Conservation (phyloP, 2,329 filamentous ascomycete genomes). For the Colletotrichum agaves region DNA sequence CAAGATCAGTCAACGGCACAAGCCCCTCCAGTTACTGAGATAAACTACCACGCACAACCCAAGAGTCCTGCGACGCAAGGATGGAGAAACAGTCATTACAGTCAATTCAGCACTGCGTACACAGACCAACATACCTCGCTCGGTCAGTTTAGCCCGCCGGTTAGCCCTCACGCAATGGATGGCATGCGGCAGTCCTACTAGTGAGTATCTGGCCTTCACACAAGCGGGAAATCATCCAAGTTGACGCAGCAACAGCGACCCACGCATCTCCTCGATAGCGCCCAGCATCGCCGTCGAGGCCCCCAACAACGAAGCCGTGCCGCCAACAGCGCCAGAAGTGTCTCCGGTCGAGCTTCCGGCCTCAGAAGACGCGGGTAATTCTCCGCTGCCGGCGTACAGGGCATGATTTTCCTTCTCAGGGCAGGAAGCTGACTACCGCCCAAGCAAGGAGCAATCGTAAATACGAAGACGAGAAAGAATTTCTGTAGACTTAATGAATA, state of each 20-base stretch:
- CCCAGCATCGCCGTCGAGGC: constrained; percentile 29
- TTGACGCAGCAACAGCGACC: neutral
- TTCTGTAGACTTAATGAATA: neutral
- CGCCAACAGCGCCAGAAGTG: constrained; percentile 26
- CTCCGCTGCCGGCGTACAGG: constrained; percentile 49
- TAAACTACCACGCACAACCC: constrained; percentile 29
- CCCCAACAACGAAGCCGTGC: constrained; percentile 27
- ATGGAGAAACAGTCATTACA: constrained; percentile 41
- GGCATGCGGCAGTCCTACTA: constrained; percentile 39
- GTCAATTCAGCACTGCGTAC: constrained; percentile 40
- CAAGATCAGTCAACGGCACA: neutral
- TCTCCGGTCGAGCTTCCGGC: constrained; percentile 50
- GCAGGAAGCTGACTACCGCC: constrained; percentile 14
- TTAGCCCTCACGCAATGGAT: constrained; percentile 20
- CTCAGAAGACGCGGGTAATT: constrained; percentile 45
- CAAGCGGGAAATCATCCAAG: neutral
- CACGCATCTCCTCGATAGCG: constrained; percentile 26
- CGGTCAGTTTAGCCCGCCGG: constrained; percentile 34
- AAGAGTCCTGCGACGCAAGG: constrained; percentile 46
- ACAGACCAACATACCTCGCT: constrained; percentile 25
- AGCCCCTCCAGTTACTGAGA: constrained; percentile 16
- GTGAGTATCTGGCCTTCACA: constrained; percentile 40
- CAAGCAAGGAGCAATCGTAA: neutral
- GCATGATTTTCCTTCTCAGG: constrained; percentile 46
- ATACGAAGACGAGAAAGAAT: neutral